phyloP scores from a whole-genome alignment of 495 filamentous ascomycete genomes.

The Pseudomonodictys pantanalensis region DNA sequence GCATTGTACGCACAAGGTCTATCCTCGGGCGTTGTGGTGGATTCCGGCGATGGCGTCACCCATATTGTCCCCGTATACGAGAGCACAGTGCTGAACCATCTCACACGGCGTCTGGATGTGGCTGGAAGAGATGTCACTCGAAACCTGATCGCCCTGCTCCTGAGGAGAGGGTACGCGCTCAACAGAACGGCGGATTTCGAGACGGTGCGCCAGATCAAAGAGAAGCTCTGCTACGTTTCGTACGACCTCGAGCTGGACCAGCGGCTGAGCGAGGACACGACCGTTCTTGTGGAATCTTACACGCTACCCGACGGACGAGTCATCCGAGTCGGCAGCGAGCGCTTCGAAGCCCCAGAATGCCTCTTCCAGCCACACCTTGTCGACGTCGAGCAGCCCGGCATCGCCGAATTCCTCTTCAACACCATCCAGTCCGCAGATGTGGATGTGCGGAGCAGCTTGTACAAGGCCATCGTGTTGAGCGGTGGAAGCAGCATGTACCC shows the following conservation, averaged over 20 bases:
- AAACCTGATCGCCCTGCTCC: slow-evolving; percentile 91
- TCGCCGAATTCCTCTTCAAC: slow-evolving; percentile 96
- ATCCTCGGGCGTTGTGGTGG: slow-evolving; percentile 92
- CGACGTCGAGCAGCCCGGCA: slow-evolving; percentile 94
- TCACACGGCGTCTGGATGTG: slow-evolving; percentile 88
- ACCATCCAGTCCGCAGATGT: slow-evolving; percentile 95
- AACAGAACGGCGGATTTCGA: slow-evolving; percentile 99
- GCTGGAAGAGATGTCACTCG: slow-evolving; percentile 95
- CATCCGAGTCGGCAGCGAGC: slow-evolving; percentile 90
- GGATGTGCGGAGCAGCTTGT: slow-evolving; percentile 86
- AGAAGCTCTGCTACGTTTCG: slow-evolving; percentile 93
- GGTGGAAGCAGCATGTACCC: slow-evolving; percentile 99
- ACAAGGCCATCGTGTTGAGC: slow-evolving; percentile 95
- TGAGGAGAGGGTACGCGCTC: slow-evolving; percentile 91
- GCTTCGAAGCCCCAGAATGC: slow-evolving; percentile 97
- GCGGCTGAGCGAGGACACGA: slow-evolving; percentile 93
- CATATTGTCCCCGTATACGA: slow-evolving; percentile 99
- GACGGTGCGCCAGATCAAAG: slow-evolving; percentile 98
- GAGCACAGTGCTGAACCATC: slow-evolving; percentile 93
- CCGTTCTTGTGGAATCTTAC: slow-evolving; percentile 94
- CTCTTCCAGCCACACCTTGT: slow-evolving; percentile 98
- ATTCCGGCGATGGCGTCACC: slow-evolving; percentile 96
- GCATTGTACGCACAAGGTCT: slow-evolving; percentile 98
- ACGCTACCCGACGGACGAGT: slow-evolving; percentile 94
- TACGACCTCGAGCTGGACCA: slow-evolving; percentile 98